Evolutionary conservation across 352 stramenopile species (phyloP).

Genomic region (Globisporangium megalacanthum): DNA sequence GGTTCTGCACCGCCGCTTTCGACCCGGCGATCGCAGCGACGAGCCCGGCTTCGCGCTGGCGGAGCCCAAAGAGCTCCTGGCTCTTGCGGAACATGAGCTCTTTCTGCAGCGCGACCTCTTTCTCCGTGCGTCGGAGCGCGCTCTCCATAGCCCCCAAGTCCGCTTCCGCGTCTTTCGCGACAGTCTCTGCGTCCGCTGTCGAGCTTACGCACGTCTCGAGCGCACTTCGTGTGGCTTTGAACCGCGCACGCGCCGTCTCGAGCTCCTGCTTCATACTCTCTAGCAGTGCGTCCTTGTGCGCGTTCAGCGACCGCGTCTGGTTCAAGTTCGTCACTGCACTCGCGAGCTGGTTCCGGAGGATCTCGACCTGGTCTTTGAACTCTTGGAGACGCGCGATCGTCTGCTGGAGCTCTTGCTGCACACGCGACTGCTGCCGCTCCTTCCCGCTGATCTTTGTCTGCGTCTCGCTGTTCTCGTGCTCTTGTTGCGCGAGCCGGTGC

Average conservation of each 20-base stretch:
- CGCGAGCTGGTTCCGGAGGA: conserved; percentile 89
- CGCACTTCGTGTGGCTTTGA: conserved; percentile 77
- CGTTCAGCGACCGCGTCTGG: conserved; percentile 72
- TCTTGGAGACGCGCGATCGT: conserved; percentile 58
- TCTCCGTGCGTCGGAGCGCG: conserved; percentile 61
- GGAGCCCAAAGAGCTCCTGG: conserved; percentile 83
- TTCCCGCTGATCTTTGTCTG: conserved; percentile 63
- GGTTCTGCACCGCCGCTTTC: conserved; percentile 83
- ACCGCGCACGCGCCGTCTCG: conserved; percentile 51
- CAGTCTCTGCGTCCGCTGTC: conserved; percentile 71
- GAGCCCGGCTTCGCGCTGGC: conserved; percentile 84
- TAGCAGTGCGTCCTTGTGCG: conserved; percentile 62
- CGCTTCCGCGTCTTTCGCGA: conserved; percentile 84
- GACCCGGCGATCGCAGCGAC: conserved; percentile 91
- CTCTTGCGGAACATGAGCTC: conserved; percentile 91
- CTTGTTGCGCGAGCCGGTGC: conserved; percentile 75
- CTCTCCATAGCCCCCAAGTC: conserved; percentile 58
- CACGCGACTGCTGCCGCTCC: conserved; percentile 60
- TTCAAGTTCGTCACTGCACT: conserved; percentile 83
- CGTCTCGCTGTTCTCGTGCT: conserved; percentile 84
- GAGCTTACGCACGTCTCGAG: conserved; percentile 70
- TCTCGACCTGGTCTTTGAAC: conserved; percentile 90
- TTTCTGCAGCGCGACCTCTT: conserved; percentile 84
- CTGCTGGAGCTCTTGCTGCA: conserved; percentile 63
- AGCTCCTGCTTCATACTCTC: conserved; percentile 80